These are phyloP conservation scores for Acanthamoeba royreba DNA, from an alignment of 208 protist genomes.

Conservation along the genomic window DNA sequence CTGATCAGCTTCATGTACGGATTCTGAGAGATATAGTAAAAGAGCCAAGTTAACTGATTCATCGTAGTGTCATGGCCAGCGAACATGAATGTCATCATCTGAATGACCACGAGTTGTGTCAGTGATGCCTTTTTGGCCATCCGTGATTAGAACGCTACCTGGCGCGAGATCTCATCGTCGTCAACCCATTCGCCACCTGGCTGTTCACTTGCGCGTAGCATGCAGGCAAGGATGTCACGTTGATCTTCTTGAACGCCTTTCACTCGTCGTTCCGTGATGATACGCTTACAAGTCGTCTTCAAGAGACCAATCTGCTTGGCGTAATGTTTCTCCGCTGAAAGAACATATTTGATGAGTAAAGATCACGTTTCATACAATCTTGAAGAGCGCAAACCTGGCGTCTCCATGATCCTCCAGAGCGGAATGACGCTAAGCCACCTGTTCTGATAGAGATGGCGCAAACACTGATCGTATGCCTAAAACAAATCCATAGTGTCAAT, in stretches of 20 bases:
- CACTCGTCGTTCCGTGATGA: not conserved
- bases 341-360: not conserved
- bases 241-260: not conserved
- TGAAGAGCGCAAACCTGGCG: too few species aligned
- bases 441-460: not conserved
- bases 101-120: not conserved
- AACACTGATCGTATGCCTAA: not conserved
- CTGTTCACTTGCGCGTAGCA: not conserved
- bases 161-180: not conserved
- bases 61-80: not conserved
- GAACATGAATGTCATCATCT: constrained; percentile 27
- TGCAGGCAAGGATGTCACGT: not conserved
- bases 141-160: not conserved
- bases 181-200: not conserved
- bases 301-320: not conserved
- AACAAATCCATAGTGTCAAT: not conserved
- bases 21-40: not conserved
- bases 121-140: too few species aligned
- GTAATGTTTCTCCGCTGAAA: not conserved
- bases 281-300: not conserved
- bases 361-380: not conserved
- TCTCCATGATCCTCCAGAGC: not conserved
- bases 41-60: not conserved
- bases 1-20: not conserved
- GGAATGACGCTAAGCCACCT: not conserved